Conservation (phyloP, 352 stramenopile species). For the Globisporangium cylindrosporum region DNA sequence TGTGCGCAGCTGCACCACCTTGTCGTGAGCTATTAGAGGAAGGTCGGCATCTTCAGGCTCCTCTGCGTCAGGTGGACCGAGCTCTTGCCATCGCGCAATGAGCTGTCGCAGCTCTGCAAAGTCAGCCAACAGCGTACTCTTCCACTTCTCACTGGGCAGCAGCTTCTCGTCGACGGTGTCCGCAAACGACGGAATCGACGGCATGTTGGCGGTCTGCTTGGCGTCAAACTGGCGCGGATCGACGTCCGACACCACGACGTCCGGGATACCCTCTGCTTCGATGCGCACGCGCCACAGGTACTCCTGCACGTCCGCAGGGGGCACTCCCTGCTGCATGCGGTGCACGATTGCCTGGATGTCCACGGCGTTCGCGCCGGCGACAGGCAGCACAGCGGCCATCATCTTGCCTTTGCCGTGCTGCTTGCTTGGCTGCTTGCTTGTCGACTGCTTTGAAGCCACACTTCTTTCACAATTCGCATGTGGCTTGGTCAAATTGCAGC, state of each 20-base stretch:
- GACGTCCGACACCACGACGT: constrained; percentile 72
- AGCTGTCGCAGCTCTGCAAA: constrained; percentile 79
- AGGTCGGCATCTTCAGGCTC: constrained; percentile 6
- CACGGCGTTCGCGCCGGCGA: constrained; percentile 48
- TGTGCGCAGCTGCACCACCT: constrained; percentile 34
- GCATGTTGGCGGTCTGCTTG: constrained; percentile 74
- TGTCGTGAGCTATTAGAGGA: neutral
- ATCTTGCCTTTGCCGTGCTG: constrained; percentile 28
- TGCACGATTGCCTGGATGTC: constrained; percentile 56
- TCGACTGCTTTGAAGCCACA: neutral
- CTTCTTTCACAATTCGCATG: neutral
- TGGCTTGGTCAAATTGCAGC: neutral
- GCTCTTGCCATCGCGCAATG: constrained; percentile 66
- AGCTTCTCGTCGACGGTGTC: constrained; percentile 21
- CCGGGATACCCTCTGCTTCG: constrained; percentile 72
- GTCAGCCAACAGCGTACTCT: constrained; percentile 57
- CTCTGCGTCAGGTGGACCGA: constrained; percentile 51
- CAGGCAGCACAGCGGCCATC: constrained; percentile 68
- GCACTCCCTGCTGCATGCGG: constrained; percentile 62
- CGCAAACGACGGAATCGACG: constrained; percentile 48
- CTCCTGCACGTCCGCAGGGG: constrained; percentile 74
- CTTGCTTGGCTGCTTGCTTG: neutral
- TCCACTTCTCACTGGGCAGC: constrained; percentile 46
- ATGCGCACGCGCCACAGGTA: constrained; percentile 84
- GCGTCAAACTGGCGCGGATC: constrained; percentile 61